phyloP scores from a whole-genome alignment of 140 eudicot genomes.

The Anethum foeniculum region DNA sequence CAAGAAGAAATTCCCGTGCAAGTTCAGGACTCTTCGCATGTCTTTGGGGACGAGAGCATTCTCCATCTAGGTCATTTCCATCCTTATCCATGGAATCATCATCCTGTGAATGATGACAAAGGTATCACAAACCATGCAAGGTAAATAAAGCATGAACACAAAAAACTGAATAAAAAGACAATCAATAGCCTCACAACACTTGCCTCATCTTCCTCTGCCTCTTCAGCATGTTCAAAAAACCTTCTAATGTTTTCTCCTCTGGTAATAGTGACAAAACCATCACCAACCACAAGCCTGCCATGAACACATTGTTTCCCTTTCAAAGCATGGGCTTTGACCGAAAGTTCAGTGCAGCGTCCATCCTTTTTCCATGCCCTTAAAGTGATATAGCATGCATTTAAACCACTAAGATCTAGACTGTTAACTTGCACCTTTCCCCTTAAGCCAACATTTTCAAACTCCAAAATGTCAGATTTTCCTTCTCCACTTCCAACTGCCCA shows the following conservation, averaged over 20 bases:
- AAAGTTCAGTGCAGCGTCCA: slow-evolving; percentile 70
- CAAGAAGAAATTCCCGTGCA: slow-evolving; percentile 94
- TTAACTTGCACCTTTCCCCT: slow-evolving; percentile 62
- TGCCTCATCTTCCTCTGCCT: slow-evolving; percentile 98
- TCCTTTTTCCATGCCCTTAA: slow-evolving; percentile 92
- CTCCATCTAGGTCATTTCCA: slow-evolving; percentile 92
- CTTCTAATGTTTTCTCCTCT: slow-evolving; percentile 72
- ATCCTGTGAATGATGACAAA: slow-evolving; percentile 46
- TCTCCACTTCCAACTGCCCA: slow-evolving; percentile 96
- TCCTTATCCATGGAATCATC: slow-evolving; percentile 97
- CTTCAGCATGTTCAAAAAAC: slow-evolving; percentile 98
- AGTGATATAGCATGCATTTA: slow-evolving; percentile 80
- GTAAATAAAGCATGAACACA: background rate
- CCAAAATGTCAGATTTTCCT: slow-evolving; percentile 86
- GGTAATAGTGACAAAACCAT: slow-evolving; percentile 74
- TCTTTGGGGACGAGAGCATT: slow-evolving; percentile 93
- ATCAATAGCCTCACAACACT: slow-evolving; percentile 3
- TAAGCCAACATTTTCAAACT: slow-evolving; percentile 85
- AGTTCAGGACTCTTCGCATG: slow-evolving; percentile 99
- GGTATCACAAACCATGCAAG: slow-evolving; percentile 11
- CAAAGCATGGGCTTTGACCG: slow-evolving; percentile 94
- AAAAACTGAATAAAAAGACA: background rate
- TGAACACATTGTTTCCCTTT: slow-evolving; percentile 91
- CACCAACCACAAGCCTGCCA: slow-evolving; percentile 90
- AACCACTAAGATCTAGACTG: slow-evolving; percentile 68